These are phyloP conservation scores for Capsicum pubescens DNA, from an alignment of 257 asterid species.

Conservation along the genomic window DNA sequence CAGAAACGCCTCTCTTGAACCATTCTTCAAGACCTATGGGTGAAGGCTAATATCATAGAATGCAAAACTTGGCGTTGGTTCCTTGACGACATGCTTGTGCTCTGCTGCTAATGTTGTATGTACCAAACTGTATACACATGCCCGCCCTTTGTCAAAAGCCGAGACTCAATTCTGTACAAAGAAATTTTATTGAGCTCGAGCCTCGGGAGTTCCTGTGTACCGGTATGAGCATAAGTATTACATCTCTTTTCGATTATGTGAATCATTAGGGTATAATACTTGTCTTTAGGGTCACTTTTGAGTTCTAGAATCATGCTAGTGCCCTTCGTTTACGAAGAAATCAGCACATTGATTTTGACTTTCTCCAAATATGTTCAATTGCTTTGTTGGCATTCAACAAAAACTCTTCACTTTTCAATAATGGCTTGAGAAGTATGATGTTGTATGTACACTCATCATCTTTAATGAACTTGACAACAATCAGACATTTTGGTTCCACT, in stretches of 20 bases:
- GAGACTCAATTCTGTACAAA: neutral
- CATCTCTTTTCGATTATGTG: constrained; percentile 3
- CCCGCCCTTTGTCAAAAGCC: neutral
- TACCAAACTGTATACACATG: neutral
- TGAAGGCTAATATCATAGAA: neutral
- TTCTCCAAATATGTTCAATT: too few species aligned
- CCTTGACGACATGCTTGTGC: constrained; percentile 20
- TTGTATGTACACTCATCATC: too few species aligned
- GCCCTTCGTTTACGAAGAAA: too few species aligned
- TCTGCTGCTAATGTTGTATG: neutral
- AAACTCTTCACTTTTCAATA: too few species aligned
- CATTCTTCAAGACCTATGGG: neutral
- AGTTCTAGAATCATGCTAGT: neutral
- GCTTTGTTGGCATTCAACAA: too few species aligned
- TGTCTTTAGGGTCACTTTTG: neutral
- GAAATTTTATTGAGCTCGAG: constrained; percentile 5
- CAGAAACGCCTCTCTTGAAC: neutral
- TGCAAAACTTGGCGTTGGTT: neutral
- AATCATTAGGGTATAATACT: neutral
- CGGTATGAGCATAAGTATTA: neutral
- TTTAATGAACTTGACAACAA: too few species aligned
- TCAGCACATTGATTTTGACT: too few species aligned
- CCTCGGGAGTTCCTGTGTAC: neutral
- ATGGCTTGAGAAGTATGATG: too few species aligned
- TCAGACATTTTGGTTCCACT: too few species aligned